These are phyloP conservation scores for Euphorbia tirucalli DNA, from an alignment of 345 rosid species.

Conservation along the genomic window DNA sequence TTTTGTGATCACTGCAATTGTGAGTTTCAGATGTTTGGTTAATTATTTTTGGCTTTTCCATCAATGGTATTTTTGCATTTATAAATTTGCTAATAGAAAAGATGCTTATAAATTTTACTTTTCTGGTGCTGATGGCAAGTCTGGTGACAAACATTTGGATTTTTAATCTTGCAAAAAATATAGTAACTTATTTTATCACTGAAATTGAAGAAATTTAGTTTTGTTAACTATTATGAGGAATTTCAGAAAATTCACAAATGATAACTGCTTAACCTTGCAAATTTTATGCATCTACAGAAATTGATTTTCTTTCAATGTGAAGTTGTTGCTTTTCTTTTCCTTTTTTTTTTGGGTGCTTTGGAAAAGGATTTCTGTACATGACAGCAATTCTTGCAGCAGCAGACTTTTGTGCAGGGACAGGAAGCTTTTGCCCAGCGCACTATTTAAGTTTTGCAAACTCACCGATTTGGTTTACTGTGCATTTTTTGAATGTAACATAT, in stretches of 20 bases:
- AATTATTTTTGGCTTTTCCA: conserved; percentile 4
- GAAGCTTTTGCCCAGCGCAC: conserved; percentile 31
- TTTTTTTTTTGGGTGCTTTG: no score
- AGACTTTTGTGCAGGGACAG: conserved; percentile 44
- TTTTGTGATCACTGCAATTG: background rate
- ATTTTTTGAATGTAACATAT: conserved; percentile 22
- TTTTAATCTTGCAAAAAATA: background rate
- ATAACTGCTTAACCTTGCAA: conserved; percentile 1
- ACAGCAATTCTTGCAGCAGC: conserved; percentile 37
- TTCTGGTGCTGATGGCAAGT: background rate
- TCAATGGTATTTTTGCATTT: background rate
- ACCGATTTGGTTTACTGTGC: conserved; percentile 29
- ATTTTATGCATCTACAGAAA: conserved; percentile 8
- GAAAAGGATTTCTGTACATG: conserved; percentile 33
- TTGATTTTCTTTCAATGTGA: conserved; percentile 21
- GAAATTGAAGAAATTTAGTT: background rate
- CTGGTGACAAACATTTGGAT: background rate
- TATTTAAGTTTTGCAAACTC: conserved; percentile 41
- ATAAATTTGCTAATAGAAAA: background rate
- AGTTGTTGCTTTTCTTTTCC: conserved; percentile 35
- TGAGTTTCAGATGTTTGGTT: conserved; percentile 14
- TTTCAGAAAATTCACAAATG: conserved; percentile 11
- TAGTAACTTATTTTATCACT: background rate
- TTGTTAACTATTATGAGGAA: background rate
- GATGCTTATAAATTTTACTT: background rate